phyloP scores from a whole-genome alignment of 495 filamentous ascomycete genomes.

The Penicillium chermesinum region DNA sequence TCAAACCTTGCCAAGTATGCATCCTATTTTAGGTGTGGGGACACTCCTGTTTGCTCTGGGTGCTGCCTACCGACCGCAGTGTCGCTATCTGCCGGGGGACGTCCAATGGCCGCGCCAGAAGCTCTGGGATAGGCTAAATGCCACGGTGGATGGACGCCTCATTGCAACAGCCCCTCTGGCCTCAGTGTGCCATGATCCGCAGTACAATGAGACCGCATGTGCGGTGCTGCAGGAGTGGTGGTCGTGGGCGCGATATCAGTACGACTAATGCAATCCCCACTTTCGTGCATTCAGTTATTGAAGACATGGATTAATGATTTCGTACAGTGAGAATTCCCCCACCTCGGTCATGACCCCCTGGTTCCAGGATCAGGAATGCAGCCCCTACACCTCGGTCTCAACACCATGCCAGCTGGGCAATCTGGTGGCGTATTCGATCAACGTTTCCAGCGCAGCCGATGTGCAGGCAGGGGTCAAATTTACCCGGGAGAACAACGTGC shows the following conservation, averaged over 20 bases:
- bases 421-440: slow-evolving; percentile 49
- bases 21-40: no score
- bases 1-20: no score
- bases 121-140: slow-evolving; percentile 40
- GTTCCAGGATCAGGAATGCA: slow-evolving; percentile 19
- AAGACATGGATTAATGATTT: no score
- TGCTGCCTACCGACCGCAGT: no score
- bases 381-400: background rate
- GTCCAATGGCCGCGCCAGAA: slow-evolving; percentile 39
- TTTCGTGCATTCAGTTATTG: slow-evolving; percentile 13
- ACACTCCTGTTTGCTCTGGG: no score
- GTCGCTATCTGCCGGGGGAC: slow-evolving; percentile 36
- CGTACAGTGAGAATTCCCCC: slow-evolving; percentile 27
- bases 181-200: slow-evolving; percentile 40
- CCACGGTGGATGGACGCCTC: slow-evolving; percentile 37
- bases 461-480: slow-evolving; percentile 38
- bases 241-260: no score
- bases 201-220: slow-evolving; percentile 31
- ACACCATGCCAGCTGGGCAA: slow-evolving; percentile 37
- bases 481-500: slow-evolving; percentile 50
- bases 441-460: slow-evolving; percentile 29
- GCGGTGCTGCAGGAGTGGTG: slow-evolving; percentile 16
- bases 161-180: slow-evolving; percentile 42
- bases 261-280: no score
- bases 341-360: slow-evolving; percentile 41